Conservation (phyloP, 208 protist genomes). For the Endotrypanum monterogeii region DNA sequence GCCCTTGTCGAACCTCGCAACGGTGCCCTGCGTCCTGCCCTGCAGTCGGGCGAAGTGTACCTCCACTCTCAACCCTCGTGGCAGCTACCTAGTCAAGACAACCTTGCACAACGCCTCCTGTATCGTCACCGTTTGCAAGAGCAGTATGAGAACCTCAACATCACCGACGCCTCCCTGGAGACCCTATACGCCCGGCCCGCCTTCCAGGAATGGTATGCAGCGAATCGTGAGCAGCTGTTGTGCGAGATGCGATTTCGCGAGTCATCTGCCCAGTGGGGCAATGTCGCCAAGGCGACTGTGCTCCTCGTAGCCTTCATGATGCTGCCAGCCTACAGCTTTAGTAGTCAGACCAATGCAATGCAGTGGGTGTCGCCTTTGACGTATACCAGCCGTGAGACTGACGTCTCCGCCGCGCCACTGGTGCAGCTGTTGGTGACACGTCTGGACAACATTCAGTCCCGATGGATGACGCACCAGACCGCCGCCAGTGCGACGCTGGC, state of each 20-base stretch:
- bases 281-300: slow-evolving; percentile 34
- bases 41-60: slow-evolving; percentile 30
- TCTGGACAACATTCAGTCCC: slow-evolving; percentile 30
- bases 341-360: slow-evolving; percentile 31
- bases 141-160: slow-evolving; percentile 33
- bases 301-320: slow-evolving; percentile 39
- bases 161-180: slow-evolving; percentile 47
- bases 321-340: slow-evolving; percentile 70
- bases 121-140: slow-evolving; percentile 16
- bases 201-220: slow-evolving; percentile 64
- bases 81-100: slow-evolving; percentile 20
- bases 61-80: slow-evolving; percentile 10
- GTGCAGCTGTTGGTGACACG: slow-evolving; percentile 33
- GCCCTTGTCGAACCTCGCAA: slow-evolving; percentile 4
- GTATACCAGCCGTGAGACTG: background rate
- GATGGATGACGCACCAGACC: background rate
- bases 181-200: slow-evolving; percentile 46
- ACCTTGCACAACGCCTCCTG: slow-evolving; percentile 27
- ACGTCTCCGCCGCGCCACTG: slow-evolving; percentile 27
- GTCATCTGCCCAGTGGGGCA: slow-evolving; percentile 35
- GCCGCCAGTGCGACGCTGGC: slow-evolving; percentile 6
- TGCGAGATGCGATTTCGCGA: slow-evolving; percentile 42
- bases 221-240: slow-evolving; percentile 47
- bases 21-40: slow-evolving; percentile 6
- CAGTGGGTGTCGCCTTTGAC: slow-evolving; percentile 20